Evolutionary conservation across 2,329 filamentous ascomycete species (phyloP), one percentile per base, ranked within the genome.

Genomic region (Sarocladiaceae sp.): DNA sequence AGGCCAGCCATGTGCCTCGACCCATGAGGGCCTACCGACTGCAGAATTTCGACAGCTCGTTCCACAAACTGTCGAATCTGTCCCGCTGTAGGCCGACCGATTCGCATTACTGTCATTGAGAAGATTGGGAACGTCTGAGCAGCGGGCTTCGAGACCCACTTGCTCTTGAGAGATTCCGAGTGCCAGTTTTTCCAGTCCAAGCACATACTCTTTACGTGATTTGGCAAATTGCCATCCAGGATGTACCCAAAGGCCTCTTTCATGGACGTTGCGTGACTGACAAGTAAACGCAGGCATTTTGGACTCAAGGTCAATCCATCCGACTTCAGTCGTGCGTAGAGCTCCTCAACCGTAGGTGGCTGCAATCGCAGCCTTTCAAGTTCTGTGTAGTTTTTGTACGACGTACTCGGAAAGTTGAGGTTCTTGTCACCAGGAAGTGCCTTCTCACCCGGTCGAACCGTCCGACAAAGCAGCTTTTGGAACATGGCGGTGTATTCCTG

Each of bases 291-390:
- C 20, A 59, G 36, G 10, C 12, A 31, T 18, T 26, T 33, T 17
- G 22, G 20, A 17, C 63, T 54, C 7, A 71, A 54, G 3, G 59
- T 59, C 15, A 52, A 6, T 3, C 23, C 35, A 12, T 44, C 36
- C 6, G 42, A 31, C 12, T 69, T 62, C 81, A 91, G 87, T 37
- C 75, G 70, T 11, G 72, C 61, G 54, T 86, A 87, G 3, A 92
- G 71, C 49, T 79, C 71, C 4, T 74, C 66, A 11, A 83, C 67
- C 1, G 72, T 76, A 2, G 87, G 87, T 1, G 86, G 81, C 13
- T 74, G 70, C 39, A 83, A 69, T n/a, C 81, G 75, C 35, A 82
- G 77, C 57, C 80, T 81, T 53, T 88, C 86, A 52, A 84, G 80
- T n/a, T 84, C 77, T 54, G 75, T 87, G 60, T 75, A 77, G 64